A percentile compares a stretch with the other conserved stretches of the same genome.
Conservation (phyloP, 2,329 filamentous ascomycete genomes). For the Penicillium sp. region DNA sequence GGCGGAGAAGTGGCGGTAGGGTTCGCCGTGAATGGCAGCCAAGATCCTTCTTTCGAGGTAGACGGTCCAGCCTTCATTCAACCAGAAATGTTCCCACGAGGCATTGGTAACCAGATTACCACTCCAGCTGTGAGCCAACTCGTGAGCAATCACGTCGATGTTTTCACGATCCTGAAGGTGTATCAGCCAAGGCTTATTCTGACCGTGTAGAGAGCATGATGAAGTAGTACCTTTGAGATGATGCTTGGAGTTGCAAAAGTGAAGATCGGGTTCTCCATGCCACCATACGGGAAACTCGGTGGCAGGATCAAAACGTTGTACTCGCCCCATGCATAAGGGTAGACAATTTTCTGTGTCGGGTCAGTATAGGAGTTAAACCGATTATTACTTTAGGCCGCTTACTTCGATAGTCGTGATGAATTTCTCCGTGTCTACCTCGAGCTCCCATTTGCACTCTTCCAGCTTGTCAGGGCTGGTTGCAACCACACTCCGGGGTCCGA, state of each 20-base stretch:
- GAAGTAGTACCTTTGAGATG: conserved; percentile 72
- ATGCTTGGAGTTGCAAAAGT: conserved; percentile 95
- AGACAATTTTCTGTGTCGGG: conserved; percentile 58
- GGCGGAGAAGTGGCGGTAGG: conserved; percentile 87
- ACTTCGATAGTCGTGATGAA: conserved; percentile 83
- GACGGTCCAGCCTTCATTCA: conserved; percentile 84
- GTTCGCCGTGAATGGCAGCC: conserved; percentile 65
- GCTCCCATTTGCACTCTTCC: conserved; percentile 80
- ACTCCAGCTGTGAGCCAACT: conserved; percentile 74
- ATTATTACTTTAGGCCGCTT: conserved; percentile 44
- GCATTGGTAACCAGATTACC: conserved; percentile 67
- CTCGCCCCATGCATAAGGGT: conserved; percentile 88
- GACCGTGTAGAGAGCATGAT: not conserved
- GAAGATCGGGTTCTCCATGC: conserved; percentile 84
- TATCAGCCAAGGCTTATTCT: conserved; percentile 1
- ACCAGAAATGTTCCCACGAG: conserved; percentile 56
- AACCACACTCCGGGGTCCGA: conserved; percentile 81
- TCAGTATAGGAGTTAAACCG: conserved; percentile 14
- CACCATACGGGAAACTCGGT: conserved; percentile 85
- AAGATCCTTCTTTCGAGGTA: conserved; percentile 81
- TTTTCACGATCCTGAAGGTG: conserved; percentile 68
- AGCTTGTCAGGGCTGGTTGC: conserved; percentile 87
- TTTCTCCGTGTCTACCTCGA: conserved; percentile 85
- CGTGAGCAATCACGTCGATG: conserved; percentile 93
- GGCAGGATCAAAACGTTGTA: conserved; percentile 93